Conservation (phyloP, 306 rosid species). For the Mimosa pudica region DNA sequence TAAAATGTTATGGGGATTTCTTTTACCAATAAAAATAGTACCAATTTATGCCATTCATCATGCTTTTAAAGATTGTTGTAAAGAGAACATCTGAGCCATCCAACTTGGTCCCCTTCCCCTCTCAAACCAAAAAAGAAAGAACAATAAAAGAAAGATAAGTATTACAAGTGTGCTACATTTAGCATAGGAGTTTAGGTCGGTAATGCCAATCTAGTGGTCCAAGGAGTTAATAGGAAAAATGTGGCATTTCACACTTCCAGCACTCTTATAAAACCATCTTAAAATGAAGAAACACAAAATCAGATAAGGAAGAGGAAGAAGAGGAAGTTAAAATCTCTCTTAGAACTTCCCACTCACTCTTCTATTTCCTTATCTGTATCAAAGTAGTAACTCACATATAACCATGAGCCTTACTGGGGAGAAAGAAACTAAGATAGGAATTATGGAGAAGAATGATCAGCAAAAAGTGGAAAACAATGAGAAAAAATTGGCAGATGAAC, state of each 20-base stretch:
- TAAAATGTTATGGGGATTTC: background rate
- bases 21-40: background rate
- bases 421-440: conserved; percentile 26
- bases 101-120: background rate
- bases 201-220: conserved; percentile 12
- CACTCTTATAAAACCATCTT: background rate
- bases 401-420: conserved; percentile 37
- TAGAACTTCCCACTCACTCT: background rate
- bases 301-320: conserved; percentile 3
- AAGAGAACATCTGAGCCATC: background rate
- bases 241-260: background rate
- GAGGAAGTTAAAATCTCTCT: background rate
- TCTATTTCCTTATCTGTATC: background rate
- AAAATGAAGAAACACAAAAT: background rate
- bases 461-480: conserved; percentile 47
- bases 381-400: conserved; percentile 10
- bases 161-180: background rate
- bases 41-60: background rate
- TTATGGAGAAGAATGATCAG: conserved; percentile 31
- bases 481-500: conserved; percentile 13
- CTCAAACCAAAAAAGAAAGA: background rate
- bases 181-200: background rate
- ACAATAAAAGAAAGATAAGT: background rate
- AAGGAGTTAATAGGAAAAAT: background rate
- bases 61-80: background rate